Evolutionary conservation across 1,139 yeast genomes (phyloP).

Genomic region (Debaryomycetaceae sp.): DNA sequence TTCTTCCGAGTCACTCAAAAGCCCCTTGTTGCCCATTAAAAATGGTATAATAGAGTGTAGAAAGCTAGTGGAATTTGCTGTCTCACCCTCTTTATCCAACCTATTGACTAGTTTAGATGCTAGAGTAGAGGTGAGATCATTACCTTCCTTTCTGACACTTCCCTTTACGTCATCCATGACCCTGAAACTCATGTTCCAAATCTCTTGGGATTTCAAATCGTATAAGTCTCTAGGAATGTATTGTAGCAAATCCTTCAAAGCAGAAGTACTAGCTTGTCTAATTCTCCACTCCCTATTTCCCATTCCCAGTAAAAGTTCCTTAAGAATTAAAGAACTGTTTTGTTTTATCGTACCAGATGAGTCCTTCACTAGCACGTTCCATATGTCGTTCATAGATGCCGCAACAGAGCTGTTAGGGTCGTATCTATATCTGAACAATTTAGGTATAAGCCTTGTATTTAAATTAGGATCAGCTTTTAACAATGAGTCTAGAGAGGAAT

Average conservation of each 20-base stretch:
- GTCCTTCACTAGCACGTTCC: slow-evolving; percentile 71
- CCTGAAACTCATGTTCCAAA: slow-evolving; percentile 89
- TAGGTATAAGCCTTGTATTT: slow-evolving; percentile 68
- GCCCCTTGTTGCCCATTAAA: slow-evolving; percentile 72
- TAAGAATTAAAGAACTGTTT: slow-evolving; percentile 56
- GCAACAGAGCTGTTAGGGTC: slow-evolving; percentile 81
- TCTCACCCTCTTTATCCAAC: slow-evolving; percentile 34
- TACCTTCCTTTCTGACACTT: slow-evolving; percentile 83
- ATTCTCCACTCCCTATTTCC: slow-evolving; percentile 90
- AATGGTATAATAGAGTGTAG: slow-evolving; percentile 70
- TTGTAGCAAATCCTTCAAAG: slow-evolving; percentile 67
- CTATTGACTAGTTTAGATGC: slow-evolving; percentile 61
- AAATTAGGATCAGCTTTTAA: slow-evolving; percentile 52
- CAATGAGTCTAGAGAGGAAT: slow-evolving; percentile 66
- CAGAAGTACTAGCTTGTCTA: slow-evolving; percentile 83
- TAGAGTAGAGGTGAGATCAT: slow-evolving; percentile 61
- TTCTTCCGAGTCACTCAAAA: slow-evolving; percentile 84
- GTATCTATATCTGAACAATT: slow-evolving; percentile 75
- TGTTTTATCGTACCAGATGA: slow-evolving; percentile 51
- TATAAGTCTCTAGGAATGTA: slow-evolving; percentile 54
- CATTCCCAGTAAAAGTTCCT: slow-evolving; percentile 68
- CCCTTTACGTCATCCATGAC: slow-evolving; percentile 93
- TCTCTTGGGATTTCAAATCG: slow-evolving; percentile 53
- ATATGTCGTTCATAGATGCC: slow-evolving; percentile 81
- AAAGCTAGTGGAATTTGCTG: slow-evolving; percentile 42